Evolutionary conservation across 176 grass and related monocot species (phyloP).

Genomic region (Puccinellia tenuiflora): DNA sequence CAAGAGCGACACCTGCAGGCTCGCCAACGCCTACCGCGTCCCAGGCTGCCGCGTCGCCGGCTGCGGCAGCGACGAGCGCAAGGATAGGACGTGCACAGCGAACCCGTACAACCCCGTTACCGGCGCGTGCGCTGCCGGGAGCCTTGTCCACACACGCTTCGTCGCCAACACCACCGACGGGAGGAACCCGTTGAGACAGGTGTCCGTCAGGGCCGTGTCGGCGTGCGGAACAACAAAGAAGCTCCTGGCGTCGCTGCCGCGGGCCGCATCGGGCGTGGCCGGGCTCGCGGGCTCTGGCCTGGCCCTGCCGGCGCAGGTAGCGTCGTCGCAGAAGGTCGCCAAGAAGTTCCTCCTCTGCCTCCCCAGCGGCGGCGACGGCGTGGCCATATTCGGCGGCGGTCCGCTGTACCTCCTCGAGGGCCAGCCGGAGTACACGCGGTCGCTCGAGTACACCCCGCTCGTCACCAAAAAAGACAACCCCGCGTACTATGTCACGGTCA

Average conservation of each 20-base stretch:
- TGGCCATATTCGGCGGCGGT: not conserved
- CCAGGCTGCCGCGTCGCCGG: not conserved
- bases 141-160: conserved; percentile 14
- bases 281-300: conserved; percentile 25
- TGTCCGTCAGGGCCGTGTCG: not conserved
- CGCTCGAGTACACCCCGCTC: conserved; percentile 17
- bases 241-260: conserved; percentile 22
- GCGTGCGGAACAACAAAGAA: conserved; percentile 17
- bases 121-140: conserved; percentile 6
- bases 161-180: conserved; percentile 41
- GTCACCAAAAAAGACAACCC: not conserved
- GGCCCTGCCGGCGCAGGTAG: no score
- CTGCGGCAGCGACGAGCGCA: not conserved
- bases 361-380: not conserved
- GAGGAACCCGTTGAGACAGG: no score
- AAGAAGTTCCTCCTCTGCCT: not conserved
- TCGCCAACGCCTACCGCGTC: conserved; percentile 1
- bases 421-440: not conserved
- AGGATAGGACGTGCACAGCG: conserved; percentile 8
- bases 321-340: not conserved
- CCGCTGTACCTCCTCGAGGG: not conserved
- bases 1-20: not conserved
- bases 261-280: conserved; percentile 15
- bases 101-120: conserved; percentile 33
- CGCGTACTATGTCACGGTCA: no score